Evolutionary conservation across 768 basidiomycete genomes (phyloP).

Genomic region (Auriscalpium microsporum): DNA sequence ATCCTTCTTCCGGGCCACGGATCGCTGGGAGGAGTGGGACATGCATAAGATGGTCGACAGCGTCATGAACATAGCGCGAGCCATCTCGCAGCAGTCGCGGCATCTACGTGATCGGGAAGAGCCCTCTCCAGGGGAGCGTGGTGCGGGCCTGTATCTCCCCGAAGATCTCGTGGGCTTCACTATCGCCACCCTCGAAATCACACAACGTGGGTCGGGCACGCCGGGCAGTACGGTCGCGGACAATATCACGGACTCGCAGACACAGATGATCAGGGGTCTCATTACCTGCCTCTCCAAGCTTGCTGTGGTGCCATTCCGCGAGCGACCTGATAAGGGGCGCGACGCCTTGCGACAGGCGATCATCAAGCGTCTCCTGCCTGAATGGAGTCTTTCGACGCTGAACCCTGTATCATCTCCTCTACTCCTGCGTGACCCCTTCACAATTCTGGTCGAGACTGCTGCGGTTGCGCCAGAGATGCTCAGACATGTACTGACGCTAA

Average conservation of each 20-base stretch:
- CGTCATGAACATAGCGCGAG: constrained; percentile 68
- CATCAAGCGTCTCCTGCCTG: constrained; percentile 82
- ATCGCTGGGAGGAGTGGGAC: constrained; percentile 47
- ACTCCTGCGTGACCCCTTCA: constrained; percentile 84
- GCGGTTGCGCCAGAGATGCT: constrained; percentile 86
- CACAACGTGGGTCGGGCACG: constrained; percentile 58
- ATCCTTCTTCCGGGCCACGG: constrained; percentile 41
- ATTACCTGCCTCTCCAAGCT: constrained; percentile 61
- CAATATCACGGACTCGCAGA: constrained; percentile 68
- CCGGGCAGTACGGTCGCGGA: constrained; percentile 54
- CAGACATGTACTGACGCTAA: constrained; percentile 77
- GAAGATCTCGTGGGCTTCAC: constrained; percentile 90
- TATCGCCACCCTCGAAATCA: constrained; percentile 70
- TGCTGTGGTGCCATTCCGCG: constrained; percentile 60
- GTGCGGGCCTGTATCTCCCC: constrained; percentile 82
- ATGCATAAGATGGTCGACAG: constrained; percentile 81
- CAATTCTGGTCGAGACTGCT: constrained; percentile 82
- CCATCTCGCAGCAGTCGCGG: constrained; percentile 76
- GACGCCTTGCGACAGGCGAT: constrained; percentile 77
- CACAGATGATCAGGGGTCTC: constrained; percentile 69
- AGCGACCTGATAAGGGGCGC: constrained; percentile 62
- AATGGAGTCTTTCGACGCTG: constrained; percentile 83
- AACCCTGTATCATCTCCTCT: constrained; percentile 80
- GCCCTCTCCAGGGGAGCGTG: constrained; percentile 65
- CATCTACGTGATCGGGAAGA: constrained; percentile 73